A percentile compares a stretch with the other conserved stretches of the same genome.
phyloP scores from a whole-genome alignment of 2,329 filamentous ascomycete genomes.

The Fusarium sp. region DNA sequence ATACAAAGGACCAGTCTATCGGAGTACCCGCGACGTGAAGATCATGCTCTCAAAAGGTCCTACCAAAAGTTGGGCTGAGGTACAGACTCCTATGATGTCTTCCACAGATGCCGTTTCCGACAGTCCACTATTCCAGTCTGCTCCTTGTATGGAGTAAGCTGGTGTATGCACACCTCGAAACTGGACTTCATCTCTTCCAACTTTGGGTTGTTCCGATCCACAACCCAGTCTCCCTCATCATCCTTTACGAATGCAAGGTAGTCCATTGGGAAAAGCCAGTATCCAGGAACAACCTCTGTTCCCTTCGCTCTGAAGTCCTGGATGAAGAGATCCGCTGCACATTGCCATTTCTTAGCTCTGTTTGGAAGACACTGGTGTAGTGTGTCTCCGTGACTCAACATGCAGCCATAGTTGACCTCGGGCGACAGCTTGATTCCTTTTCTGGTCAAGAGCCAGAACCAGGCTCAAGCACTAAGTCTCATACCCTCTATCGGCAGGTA shows the following conservation, averaged over 20 bases:
- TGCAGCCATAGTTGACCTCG: not conserved
- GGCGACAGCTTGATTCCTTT: not conserved
- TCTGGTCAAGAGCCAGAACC: not conserved
- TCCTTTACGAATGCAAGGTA: not conserved
- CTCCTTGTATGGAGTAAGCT: not conserved
- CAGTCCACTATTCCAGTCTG: not conserved
- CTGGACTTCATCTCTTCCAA: not conserved
- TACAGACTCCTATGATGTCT: too few relatives aligned
- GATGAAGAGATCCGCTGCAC: not conserved
- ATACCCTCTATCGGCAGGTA: not conserved
- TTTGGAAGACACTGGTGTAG: not conserved
- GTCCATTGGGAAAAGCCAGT: not conserved
- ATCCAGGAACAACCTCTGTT: not conserved
- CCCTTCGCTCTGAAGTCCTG: not conserved
- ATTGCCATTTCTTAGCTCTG: not conserved
- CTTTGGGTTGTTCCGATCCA: not conserved
- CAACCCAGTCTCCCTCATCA: not conserved
- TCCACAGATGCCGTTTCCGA: not conserved
- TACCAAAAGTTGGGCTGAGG: rapidly evolving
- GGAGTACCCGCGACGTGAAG: not conserved
- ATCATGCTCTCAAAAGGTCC: rapidly evolving
- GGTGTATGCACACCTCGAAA: not conserved
- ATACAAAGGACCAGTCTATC: too few relatives aligned
- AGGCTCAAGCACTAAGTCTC: not conserved
- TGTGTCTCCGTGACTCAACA: not conserved